Conservation (phyloP, 1,284 basidiomycete species). For the Moniliophthora roreri region DNA sequence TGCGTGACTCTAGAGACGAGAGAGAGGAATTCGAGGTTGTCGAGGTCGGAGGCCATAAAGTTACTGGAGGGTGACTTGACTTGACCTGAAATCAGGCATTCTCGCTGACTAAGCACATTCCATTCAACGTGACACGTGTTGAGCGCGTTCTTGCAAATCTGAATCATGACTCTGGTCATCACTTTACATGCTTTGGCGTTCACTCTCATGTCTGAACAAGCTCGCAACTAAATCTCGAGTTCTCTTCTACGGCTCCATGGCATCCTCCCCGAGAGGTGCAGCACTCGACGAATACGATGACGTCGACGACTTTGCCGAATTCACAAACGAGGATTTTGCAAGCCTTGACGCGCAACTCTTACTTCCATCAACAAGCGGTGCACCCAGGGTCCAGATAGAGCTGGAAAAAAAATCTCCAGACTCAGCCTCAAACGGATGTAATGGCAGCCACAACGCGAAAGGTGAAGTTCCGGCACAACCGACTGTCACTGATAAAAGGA, state of each 20-base stretch:
- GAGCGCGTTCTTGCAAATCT: background rate
- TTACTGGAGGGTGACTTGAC: constrained; percentile 3
- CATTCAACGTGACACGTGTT: background rate
- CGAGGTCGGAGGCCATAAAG: constrained; percentile 71
- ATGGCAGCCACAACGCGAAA: no score
- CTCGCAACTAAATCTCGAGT: no score
- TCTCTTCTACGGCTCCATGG: constrained; percentile 5
- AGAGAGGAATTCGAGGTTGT: constrained; percentile 89
- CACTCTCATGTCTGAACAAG: no score
- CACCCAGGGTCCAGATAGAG: constrained; percentile 14
- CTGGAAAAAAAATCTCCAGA: background rate
- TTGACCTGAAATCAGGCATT: background rate
- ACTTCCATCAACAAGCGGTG: background rate
- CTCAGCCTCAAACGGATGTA: no score
- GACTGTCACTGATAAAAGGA: constrained; percentile 11
- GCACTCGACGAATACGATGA: background rate
- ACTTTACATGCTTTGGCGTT: no score
- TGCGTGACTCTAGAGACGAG: constrained; percentile 87
- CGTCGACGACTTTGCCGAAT: constrained; percentile 14
- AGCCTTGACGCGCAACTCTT: background rate
- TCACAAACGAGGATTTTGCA: background rate
- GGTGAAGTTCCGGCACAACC: no score
- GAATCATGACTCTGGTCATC: no score
- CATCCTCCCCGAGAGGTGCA: background rate
- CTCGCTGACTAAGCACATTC: no score